phyloP scores from a whole-genome alignment of 805 yeast genomes.

The Phaffomyces thermotolerans region DNA sequence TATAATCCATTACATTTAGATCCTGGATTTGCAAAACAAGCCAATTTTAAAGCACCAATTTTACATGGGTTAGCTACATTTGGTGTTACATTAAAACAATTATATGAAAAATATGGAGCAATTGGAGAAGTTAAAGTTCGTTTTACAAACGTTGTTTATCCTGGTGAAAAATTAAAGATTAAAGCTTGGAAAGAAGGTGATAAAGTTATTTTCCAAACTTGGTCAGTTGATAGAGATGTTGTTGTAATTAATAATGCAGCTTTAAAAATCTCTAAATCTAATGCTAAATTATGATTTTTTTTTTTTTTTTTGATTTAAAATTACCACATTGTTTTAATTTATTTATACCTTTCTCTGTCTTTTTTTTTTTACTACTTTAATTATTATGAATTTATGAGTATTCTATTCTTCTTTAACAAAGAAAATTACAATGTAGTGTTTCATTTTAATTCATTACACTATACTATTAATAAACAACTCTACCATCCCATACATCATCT shows the following conservation, averaged over 20 bases:
- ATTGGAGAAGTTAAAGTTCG: slow-evolving; percentile 83
- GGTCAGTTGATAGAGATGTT: slow-evolving; percentile 68
- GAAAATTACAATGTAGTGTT: not conserved
- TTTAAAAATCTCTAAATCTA: slow-evolving; percentile 41
- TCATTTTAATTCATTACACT: not conserved
- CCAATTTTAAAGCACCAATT: slow-evolving; percentile 79
- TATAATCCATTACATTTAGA: slow-evolving; percentile 94
- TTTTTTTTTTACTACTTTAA: no score
- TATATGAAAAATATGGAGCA: slow-evolving; percentile 74
- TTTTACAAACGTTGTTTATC: slow-evolving; percentile 86
- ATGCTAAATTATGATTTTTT: slow-evolving; percentile 24
- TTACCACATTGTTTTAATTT: not conserved
- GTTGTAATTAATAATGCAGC: slow-evolving; percentile 87
- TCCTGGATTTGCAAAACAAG: slow-evolving; percentile 83
- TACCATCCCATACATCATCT: slow-evolving; percentile 70
- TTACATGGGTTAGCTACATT: slow-evolving; percentile 87
- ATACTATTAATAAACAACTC: slow-evolving; percentile 1
- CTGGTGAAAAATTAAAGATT: slow-evolving; percentile 82
- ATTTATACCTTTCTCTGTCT: no score
- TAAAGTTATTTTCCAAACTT: slow-evolving; percentile 67
- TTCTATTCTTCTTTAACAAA: not conserved
- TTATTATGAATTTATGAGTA: not conserved
- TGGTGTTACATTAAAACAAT: slow-evolving; percentile 72
- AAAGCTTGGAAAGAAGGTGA: slow-evolving; percentile 76
- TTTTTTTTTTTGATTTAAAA: no score